Conservation (phyloP, 495 filamentous ascomycete genomes). For the Neurospora sp. region DNA sequence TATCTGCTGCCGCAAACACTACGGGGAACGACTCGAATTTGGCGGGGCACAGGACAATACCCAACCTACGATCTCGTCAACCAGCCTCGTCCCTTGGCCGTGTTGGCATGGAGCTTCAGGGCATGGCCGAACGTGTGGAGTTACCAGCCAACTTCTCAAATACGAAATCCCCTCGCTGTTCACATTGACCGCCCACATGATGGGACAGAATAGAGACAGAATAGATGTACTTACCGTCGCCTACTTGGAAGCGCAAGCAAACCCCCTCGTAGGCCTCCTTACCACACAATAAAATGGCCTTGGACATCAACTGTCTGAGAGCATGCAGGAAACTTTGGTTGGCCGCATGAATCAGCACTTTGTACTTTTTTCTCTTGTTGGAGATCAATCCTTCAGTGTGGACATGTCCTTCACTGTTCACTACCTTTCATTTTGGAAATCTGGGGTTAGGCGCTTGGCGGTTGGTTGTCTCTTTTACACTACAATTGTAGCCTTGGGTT, state of each 20-base stretch:
- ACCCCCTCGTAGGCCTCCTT: neutral
- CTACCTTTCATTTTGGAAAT: neutral
- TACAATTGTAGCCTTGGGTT: neutral
- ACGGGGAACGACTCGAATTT: neutral
- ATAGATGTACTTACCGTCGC: neutral
- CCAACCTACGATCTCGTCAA: neutral
- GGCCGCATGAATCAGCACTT: neutral
- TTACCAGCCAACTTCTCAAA: neutral
- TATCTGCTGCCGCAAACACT: neutral
- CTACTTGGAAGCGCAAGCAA: neutral
- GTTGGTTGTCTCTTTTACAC: neutral
- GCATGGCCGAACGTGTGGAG: neutral
- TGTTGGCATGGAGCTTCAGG: neutral
- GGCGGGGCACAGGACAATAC: neutral
- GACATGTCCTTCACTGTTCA: neutral
- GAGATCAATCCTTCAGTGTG: neutral
- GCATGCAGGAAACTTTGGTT: neutral
- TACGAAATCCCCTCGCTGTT: neutral
- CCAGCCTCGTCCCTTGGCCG: neutral
- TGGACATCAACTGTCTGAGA: neutral
- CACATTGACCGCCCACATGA: neutral
- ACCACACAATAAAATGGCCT: neutral
- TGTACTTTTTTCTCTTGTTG: neutral
- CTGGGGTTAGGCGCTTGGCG: neutral
- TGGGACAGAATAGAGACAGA: neutral